A percentile compares a stretch with the other conserved stretches of the same genome.
These are phyloP conservation scores for Moricandia arvensis DNA, from an alignment of 345 rosid genomes.

Conservation along the genomic window DNA sequence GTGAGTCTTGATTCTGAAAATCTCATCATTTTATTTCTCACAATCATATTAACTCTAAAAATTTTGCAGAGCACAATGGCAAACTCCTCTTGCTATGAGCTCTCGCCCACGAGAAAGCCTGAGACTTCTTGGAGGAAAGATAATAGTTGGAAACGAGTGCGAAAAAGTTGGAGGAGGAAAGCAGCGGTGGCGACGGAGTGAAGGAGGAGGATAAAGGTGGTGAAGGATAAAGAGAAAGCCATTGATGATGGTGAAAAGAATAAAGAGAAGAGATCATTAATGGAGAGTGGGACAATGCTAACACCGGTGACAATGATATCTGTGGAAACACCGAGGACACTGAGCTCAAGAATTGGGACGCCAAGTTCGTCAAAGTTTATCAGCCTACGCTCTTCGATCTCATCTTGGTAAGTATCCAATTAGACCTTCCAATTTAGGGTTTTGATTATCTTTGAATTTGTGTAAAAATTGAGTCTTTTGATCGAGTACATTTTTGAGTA, in stretches of 20 bases:
- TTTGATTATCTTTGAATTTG: neutral
- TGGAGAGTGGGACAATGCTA: neutral
- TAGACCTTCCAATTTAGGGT: too few relatives aligned
- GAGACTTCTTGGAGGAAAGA: too few relatives aligned
- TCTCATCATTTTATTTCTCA: too few relatives aligned
- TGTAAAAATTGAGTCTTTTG: neutral
- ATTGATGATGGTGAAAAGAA: neutral
- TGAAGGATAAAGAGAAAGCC: neutral
- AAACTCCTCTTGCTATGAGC: too few relatives aligned
- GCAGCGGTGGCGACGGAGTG: too few relatives aligned
- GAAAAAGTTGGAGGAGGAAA: neutral
- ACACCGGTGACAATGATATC: slow-evolving; percentile 31
- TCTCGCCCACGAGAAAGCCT: too few relatives aligned
- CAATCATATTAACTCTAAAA: too few relatives aligned
- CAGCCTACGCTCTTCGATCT: slow-evolving; percentile 61
- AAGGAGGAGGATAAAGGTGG: neutral
- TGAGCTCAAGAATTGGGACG: slow-evolving; percentile 51
- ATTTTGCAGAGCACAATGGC: too few relatives aligned
- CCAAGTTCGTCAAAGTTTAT: slow-evolving; percentile 60
- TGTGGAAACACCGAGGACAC: slow-evolving; percentile 27
- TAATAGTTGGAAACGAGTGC: neutral
- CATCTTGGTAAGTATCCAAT: slow-evolving; percentile 43
- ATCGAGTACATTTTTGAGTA: too few relatives aligned
- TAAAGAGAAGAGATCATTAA: neutral
- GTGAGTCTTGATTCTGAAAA: too few relatives aligned